Percentiles rank a stretch among this genome's conserved stretches.
phyloP scores from a whole-genome alignment of 495 filamentous ascomycete genomes.

The Penicillium coffeae region DNA sequence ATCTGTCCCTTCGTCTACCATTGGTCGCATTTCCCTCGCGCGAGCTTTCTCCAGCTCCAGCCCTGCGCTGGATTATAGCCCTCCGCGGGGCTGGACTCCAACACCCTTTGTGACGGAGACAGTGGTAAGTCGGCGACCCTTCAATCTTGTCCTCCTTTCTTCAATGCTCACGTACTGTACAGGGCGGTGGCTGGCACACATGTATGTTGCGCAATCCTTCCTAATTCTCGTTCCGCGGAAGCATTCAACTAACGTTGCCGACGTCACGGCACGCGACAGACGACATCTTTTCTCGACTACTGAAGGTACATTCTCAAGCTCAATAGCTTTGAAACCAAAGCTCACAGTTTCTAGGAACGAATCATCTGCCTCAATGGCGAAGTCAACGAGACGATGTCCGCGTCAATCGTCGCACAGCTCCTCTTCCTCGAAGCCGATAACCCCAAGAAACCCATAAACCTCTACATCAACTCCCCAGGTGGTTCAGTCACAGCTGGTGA shows the following conservation, averaged over 20 bases:
- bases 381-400: slow-evolving; percentile 84
- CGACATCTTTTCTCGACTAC: slow-evolving; percentile 77
- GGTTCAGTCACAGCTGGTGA: slow-evolving; percentile 85
- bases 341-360: slow-evolving; percentile 52
- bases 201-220: slow-evolving; percentile 50
- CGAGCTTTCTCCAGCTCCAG: slow-evolving; percentile 34
- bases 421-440: slow-evolving; percentile 97
- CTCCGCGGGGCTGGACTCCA: slow-evolving; percentile 56
- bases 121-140: slow-evolving; percentile 56
- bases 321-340: slow-evolving; percentile 29
- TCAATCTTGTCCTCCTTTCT: background rate
- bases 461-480: slow-evolving; percentile 97
- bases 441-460: slow-evolving; percentile 86
- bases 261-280: slow-evolving; percentile 45
- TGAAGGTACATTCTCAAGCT: slow-evolving; percentile 39
- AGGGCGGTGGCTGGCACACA: slow-evolving; percentile 89
- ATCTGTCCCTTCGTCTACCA: slow-evolving; percentile 3
- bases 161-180: background rate
- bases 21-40: slow-evolving; percentile 4
- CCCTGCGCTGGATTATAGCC: slow-evolving; percentile 32
- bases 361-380: slow-evolving; percentile 92
- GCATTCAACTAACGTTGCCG: slow-evolving; percentile 8
- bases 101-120: slow-evolving; percentile 76
- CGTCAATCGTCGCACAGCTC: slow-evolving; percentile 89
- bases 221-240: too few species aligned